Evolutionary conservation across 2,329 filamentous ascomycete genomes (phyloP), one percentile per base, ranked within the genome.

Genomic region (Colletotrichum endophyticum): DNA sequence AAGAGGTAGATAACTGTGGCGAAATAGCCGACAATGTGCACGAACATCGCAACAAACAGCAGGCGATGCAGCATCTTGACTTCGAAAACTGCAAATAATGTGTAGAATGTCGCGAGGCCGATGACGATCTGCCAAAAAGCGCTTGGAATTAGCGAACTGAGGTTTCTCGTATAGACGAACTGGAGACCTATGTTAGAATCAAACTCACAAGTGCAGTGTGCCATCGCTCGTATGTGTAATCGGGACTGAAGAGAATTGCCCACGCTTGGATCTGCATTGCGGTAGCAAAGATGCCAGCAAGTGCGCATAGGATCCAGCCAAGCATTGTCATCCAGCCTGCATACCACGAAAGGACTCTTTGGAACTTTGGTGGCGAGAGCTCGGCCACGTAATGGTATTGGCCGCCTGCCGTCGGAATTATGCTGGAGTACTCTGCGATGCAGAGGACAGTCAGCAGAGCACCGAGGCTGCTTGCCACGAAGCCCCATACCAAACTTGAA

Each of bases 381-480:
- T 90, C 88, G 1, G 88, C 89, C 0, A 92, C 89, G 90, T 90
- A 92, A 80, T 92, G 90, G 78, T 92, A 92, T 82, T 93, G 90
- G 11, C 91, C 91, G 62, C 90, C 91, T 0, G 89, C 73, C 79
- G 91, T 80, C 79, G 90, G 78, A 76, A 89, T 86, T 84, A 88
- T 88, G 1, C 86, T 88, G 2, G 85, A 85, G 77, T 88, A 84
- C 80, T 88, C 87, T 15, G 79, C 79, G 69, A 80, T 72, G 53
- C 53, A 70, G 25, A 70, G 13, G 32, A 70, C 67, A 22, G 44
- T 49, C 5, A 49, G 44, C 0, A 49, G 19, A n/a, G 44, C 44
- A 22, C 44, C 44, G 19, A 49, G 44, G 44, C 44, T 49, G 44
- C 44, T 49, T 22, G 44, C 44, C 44, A 49, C 44, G 9, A 49